Conservation (phyloP, 768 basidiomycete species). For the Leucosporidium scottii region DNA sequence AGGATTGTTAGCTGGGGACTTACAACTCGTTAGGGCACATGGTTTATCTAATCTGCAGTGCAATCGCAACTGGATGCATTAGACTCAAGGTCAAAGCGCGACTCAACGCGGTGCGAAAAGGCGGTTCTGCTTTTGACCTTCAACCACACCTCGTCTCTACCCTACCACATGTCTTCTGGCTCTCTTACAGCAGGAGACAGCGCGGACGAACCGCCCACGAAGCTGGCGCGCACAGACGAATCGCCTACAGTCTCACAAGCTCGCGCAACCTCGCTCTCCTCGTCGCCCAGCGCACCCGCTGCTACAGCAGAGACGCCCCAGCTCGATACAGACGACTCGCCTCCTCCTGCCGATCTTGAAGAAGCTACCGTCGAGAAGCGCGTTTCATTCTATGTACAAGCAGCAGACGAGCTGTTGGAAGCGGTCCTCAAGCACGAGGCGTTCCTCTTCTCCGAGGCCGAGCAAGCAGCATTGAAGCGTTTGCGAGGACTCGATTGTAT, state of each 20-base stretch:
- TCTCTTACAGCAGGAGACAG: no score
- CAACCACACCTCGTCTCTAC: no score
- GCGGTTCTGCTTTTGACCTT: neutral
- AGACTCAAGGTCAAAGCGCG: neutral
- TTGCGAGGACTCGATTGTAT: constrained; percentile 52
- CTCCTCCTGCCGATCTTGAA: neutral
- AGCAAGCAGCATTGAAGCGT: constrained; percentile 47
- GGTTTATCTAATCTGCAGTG: neutral
- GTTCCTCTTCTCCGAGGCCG: constrained; percentile 51
- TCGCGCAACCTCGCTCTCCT: no score
- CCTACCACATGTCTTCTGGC: no score
- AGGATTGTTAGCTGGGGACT: neutral
- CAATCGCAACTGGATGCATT: neutral
- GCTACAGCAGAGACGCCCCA: no score
- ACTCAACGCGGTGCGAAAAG: neutral
- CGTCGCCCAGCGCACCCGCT: no score
- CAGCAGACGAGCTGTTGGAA: constrained; percentile 50
- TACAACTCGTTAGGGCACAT: neutral
- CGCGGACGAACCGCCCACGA: no score
- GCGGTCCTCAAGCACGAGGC: constrained; percentile 51
- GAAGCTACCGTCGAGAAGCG: constrained; percentile 10
- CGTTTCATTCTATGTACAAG: constrained; percentile 30
- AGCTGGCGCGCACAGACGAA: no score
- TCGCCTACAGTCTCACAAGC: no score
- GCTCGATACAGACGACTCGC: no score